phyloP scores from a whole-genome alignment of 106 monocot genomes.

The Narthecium ossifragum region DNA sequence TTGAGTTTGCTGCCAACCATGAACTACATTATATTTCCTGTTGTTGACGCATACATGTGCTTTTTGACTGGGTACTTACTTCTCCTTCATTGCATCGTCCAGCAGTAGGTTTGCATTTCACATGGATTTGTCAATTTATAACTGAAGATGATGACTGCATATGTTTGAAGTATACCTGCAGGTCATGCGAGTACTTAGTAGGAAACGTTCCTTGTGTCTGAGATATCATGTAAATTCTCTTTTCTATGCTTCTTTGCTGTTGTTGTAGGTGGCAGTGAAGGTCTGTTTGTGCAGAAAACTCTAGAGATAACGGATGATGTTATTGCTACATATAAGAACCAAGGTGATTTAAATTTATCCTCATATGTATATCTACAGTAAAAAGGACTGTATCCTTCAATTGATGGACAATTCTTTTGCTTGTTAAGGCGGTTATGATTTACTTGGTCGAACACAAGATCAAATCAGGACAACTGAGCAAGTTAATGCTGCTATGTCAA shows the following conservation, averaged over 20 bases:
- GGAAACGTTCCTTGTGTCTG: too few relatives aligned
- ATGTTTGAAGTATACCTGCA: too few relatives aligned
- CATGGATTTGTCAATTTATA: too few relatives aligned
- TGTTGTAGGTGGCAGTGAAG: constrained; percentile 73
- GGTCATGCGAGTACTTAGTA: too few relatives aligned
- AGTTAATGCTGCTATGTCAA: constrained; percentile 70
- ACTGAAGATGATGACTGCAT: too few relatives aligned
- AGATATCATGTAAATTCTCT: not conserved
- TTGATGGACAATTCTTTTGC: constrained; percentile 1
- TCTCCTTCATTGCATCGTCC: too few relatives aligned
- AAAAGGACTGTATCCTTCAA: not conserved
- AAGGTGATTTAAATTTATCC: constrained; percentile 39
- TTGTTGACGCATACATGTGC: too few relatives aligned
- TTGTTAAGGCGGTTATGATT: constrained; percentile 79
- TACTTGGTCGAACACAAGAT: constrained; percentile 85
- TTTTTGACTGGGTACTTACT: too few relatives aligned
- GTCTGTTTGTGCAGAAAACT: constrained; percentile 84
- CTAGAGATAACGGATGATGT: constrained; percentile 79
- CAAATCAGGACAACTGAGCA: constrained; percentile 85
- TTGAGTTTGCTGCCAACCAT: too few relatives aligned
- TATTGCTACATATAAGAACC: constrained; percentile 77
- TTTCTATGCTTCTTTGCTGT: too few relatives aligned
- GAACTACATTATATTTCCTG: too few relatives aligned
- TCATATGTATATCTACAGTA: not conserved
- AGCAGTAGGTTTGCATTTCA: too few relatives aligned